phyloP scores from a whole-genome alignment of 805 yeast species.

The Kluyveromyces nonfermentans region DNA sequence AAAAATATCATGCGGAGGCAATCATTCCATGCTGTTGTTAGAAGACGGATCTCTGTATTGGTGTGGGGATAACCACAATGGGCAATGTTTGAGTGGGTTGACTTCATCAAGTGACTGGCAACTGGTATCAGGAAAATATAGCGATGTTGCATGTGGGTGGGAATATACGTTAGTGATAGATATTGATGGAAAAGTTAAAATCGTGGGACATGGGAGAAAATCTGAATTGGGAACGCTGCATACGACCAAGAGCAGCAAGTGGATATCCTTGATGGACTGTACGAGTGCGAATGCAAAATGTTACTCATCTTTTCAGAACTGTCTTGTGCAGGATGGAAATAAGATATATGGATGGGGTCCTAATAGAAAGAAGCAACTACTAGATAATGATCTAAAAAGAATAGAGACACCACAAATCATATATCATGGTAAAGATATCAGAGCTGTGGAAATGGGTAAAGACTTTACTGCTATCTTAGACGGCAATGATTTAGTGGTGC shows the following conservation, averaged over 20 bases:
- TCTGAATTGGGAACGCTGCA: conserved; percentile 63
- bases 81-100: conserved; percentile 38
- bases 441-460: conserved; percentile 20
- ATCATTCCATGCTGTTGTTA: conserved; percentile 61
- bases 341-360: conserved; percentile 43
- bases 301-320: conserved; percentile 33
- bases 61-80: conserved; percentile 48
- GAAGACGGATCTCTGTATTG: conserved; percentile 44
- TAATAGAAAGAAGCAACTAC: conserved; percentile 40
- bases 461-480: conserved; percentile 18
- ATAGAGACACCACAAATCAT: conserved; percentile 14
- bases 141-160: conserved; percentile 67
- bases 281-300: conserved; percentile 5
- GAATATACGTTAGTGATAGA: conserved; percentile 52
- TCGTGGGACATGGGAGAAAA: conserved; percentile 54
- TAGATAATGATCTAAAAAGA: conserved; percentile 14
- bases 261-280: conserved; percentile 7
- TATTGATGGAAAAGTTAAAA: conserved; percentile 32
- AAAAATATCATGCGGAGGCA: conserved; percentile 70
- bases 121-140: conserved; percentile 26
- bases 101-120: conserved; percentile 1
- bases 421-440: conserved; percentile 8
- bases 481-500: conserved; percentile 8
- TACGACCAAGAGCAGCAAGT: conserved; percentile 13
- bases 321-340: conserved; percentile 69